Conservation (phyloP, 139 green algal species). For the Yamagishiella unicocca region DNA sequence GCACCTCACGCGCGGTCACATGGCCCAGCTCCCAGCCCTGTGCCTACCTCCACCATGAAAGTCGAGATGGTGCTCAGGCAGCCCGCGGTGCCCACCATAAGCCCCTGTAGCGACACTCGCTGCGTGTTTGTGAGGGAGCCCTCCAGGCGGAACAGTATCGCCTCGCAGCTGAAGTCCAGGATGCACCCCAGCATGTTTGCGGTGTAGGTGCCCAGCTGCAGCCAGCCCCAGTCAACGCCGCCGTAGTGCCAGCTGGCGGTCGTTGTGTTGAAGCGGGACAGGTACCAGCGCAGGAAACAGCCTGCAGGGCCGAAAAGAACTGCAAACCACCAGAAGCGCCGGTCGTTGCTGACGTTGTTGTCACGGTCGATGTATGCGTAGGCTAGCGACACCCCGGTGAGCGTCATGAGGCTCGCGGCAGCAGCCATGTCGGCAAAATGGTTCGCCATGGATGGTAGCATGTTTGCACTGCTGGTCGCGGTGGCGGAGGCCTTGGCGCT, state of each 20-base stretch:
- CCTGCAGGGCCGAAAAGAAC: conserved; percentile 62
- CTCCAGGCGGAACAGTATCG: conserved; percentile 18
- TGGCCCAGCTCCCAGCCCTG: not conserved
- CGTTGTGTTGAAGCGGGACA: conserved; percentile 75
- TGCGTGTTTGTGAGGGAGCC: not conserved
- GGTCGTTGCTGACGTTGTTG: not conserved
- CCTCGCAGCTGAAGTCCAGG: conserved; percentile 67
- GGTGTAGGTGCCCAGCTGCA: conserved; percentile 80
- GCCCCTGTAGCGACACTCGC: conserved; percentile 40
- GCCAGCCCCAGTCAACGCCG: conserved; percentile 68
- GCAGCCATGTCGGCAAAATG: conserved; percentile 24
- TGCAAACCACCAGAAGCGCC: conserved; percentile 44
- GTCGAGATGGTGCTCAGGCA: conserved; percentile 88
- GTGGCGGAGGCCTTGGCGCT: no score
- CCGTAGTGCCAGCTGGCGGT: conserved; percentile 15
- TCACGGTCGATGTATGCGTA: conserved; percentile 10
- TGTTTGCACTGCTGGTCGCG: no score
- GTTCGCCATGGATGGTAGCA: no score
- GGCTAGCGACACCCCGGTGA: conserved; percentile 14
- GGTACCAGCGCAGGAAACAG: conserved; percentile 71
- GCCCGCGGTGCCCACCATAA: conserved; percentile 75
- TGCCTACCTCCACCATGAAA: conserved; percentile 81
- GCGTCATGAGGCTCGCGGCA: not conserved
- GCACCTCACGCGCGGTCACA: no score
- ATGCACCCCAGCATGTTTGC: conserved; percentile 80